Conservation (phyloP, 495 filamentous ascomycete species). For the Extremus antarcticus region DNA sequence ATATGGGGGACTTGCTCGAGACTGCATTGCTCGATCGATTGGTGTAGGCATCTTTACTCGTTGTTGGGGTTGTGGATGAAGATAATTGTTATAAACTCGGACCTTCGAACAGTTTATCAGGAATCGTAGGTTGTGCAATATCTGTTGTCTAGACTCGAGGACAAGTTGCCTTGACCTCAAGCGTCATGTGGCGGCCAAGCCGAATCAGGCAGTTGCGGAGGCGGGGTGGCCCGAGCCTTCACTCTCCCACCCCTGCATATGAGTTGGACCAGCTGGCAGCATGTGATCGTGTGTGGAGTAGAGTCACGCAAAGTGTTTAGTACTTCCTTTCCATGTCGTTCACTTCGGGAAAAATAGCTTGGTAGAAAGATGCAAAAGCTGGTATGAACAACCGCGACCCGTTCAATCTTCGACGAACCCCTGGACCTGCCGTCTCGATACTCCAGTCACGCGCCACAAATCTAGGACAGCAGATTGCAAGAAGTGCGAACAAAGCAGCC, state of each 20-base stretch:
- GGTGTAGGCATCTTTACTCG: slow-evolving; percentile 21
- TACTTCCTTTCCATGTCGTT: not conserved
- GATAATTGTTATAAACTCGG: too few species aligned
- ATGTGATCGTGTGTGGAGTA: not conserved
- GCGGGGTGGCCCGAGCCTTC: not conserved
- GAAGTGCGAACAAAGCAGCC: slow-evolving; percentile 11
- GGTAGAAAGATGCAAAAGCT: not conserved
- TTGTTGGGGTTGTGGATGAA: too few species aligned
- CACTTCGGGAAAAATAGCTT: not conserved
- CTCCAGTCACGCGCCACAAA: slow-evolving; percentile 8
- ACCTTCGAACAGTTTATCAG: too few species aligned
- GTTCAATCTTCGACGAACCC: slow-evolving; percentile 24
- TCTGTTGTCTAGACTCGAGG: not conserved
- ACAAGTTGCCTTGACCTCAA: not conserved
- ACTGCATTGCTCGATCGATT: slow-evolving; percentile 20
- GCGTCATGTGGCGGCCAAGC: not conserved
- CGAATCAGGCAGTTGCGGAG: not conserved
- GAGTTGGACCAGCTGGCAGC: not conserved
- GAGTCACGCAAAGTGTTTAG: not conserved
- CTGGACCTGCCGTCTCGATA: slow-evolving; percentile 10
- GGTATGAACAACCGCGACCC: slow-evolving; percentile 30
- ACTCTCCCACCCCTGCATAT: not conserved
- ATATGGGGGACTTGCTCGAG: not conserved
- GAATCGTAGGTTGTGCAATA: too few species aligned
- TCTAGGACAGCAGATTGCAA: slow-evolving; percentile 22